Evolutionary conservation across 768 basidiomycete genomes (phyloP), one percentile per base, ranked within the genome.

Genomic region (Trametes cinnabarina): DNA sequence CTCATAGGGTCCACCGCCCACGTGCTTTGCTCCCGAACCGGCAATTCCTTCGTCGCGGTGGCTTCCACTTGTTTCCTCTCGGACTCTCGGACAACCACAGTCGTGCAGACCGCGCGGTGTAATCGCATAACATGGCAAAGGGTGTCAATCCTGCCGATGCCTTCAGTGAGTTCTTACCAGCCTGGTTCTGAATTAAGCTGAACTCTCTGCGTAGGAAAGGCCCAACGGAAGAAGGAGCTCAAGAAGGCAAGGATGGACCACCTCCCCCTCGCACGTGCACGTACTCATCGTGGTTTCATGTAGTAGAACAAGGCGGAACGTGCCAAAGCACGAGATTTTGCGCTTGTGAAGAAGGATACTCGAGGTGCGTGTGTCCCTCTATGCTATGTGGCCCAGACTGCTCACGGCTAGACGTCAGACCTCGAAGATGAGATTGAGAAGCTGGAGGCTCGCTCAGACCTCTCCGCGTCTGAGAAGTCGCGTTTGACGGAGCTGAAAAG

Each of bases 291-390:
- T 46, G n/a, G 42, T 51, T 51, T 55, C 64, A 50, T 79, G 73
- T 73, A 85, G 82, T 87, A 95, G 93, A 96, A 98, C 80, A 98
- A 97, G 78, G 74, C 87, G 70, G 86, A 82, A 55, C 80, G 95
- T 55, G 73, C 82, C 48, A 94, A 95, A 74, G 74, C 85, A 15
- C 83, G 92, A 63, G 94, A 98, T 69, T 86, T 94, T 69, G 80
- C 90, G n/a, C 79, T 92, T 28, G 89, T 97, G 40, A 98, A 98
- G 79, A 94, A 93, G 73, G 94, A 98, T 67, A 97, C 94, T 3
- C 76, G 79, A 71, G 92, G 94, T 87, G 64, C 48, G 77, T 64
- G 30, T 49, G 35, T 9, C n/a, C 4, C 3, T 17, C 14, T 6
- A 7, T 12, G 30, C 6, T 44, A 15, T 8, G 20, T 32, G 10